Conservation (phyloP, 371 early-diverging fungal species). For the Mucor circinelloides region DNA sequence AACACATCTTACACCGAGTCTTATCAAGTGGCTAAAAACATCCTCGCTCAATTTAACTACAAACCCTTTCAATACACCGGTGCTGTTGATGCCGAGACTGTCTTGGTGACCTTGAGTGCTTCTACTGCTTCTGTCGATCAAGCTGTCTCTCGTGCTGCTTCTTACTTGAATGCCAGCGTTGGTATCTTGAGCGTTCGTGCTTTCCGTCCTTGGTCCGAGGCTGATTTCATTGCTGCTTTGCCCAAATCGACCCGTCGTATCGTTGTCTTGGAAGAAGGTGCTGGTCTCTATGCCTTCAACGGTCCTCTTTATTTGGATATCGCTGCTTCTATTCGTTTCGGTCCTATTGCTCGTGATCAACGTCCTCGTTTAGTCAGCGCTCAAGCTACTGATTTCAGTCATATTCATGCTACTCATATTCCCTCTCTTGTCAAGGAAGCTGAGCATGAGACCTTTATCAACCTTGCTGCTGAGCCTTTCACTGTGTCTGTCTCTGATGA, state of each 20-base stretch:
- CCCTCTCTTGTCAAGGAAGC: slow-evolving; percentile 46
- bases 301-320: slow-evolving; percentile 73
- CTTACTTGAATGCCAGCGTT: slow-evolving; percentile 32
- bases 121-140: slow-evolving; percentile 38
- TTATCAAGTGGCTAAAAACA: slow-evolving; percentile 46
- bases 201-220: slow-evolving; percentile 82
- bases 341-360: slow-evolving; percentile 35
- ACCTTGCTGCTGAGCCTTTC: slow-evolving; percentile 22
- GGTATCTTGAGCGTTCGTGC: slow-evolving; percentile 79
- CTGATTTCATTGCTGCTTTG: slow-evolving; percentile 65
- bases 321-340: slow-evolving; percentile 70
- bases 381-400: slow-evolving; percentile 39
- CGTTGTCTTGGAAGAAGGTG: slow-evolving; percentile 63
- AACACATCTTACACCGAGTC: slow-evolving; percentile 24
- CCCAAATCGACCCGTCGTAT: slow-evolving; percentile 64
- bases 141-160: slow-evolving; percentile 44
- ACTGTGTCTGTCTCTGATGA: slow-evolving; percentile 12
- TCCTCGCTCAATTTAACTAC: slow-evolving; percentile 66
- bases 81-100: slow-evolving; percentile 66
- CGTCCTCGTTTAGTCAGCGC: slow-evolving; percentile 51
- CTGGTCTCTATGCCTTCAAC: slow-evolving; percentile 54
- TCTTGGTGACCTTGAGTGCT: slow-evolving; percentile 76
- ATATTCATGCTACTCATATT: slow-evolving; percentile 46
- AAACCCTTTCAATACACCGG: slow-evolving; percentile 83
- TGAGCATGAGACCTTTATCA: slow-evolving; percentile 36